Percentiles rank a stretch among this genome's conserved stretches.
These are phyloP conservation scores for Phytophthora ohioensis DNA, from an alignment of 352 stramenopile genomes.

Conservation along the genomic window DNA sequence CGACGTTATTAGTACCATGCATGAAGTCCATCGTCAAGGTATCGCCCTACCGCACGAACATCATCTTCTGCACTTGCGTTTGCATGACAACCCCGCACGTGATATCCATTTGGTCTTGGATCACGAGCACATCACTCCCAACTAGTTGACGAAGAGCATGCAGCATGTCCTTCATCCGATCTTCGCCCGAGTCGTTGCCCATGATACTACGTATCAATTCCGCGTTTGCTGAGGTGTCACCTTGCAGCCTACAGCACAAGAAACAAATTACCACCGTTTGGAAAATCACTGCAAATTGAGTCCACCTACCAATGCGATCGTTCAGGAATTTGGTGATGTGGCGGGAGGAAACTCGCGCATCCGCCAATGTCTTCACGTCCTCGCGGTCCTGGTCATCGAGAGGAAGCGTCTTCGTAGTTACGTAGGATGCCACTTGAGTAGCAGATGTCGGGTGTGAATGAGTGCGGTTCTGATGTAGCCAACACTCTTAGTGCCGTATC, in stretches of 20 bases:
- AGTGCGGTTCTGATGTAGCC: slow-evolving; percentile 1
- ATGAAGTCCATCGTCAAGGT: slow-evolving; percentile 39
- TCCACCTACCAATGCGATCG: slow-evolving; percentile 14
- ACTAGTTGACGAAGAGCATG: slow-evolving; percentile 24
- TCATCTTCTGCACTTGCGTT: slow-evolving; percentile 28
- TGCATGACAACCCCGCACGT: slow-evolving; percentile 23
- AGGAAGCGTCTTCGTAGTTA: slow-evolving; percentile 13
- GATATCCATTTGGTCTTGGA: slow-evolving; percentile 30
- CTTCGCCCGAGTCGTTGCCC: slow-evolving; percentile 13
- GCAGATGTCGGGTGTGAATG: neutral
- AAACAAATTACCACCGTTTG: neutral
- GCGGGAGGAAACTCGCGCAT: slow-evolving; percentile 3
- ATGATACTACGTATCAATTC: slow-evolving; percentile 25
- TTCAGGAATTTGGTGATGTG: slow-evolving; percentile 22
- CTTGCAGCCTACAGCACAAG: neutral
- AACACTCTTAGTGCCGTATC: neutral
- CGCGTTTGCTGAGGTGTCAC: slow-evolving; percentile 24
- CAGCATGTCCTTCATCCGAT: slow-evolving; percentile 20
- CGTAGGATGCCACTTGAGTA: slow-evolving; percentile 3
- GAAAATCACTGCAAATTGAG: neutral
- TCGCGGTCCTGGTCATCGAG: slow-evolving; percentile 16
- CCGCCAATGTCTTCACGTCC: slow-evolving; percentile 13
- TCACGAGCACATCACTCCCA: slow-evolving; percentile 17
- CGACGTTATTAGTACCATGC: slow-evolving; percentile 30
- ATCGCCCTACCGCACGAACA: slow-evolving; percentile 28